Base-by-base conservation (phyloP, 345 rosid genomes). In the Populus euphratica region DNA sequence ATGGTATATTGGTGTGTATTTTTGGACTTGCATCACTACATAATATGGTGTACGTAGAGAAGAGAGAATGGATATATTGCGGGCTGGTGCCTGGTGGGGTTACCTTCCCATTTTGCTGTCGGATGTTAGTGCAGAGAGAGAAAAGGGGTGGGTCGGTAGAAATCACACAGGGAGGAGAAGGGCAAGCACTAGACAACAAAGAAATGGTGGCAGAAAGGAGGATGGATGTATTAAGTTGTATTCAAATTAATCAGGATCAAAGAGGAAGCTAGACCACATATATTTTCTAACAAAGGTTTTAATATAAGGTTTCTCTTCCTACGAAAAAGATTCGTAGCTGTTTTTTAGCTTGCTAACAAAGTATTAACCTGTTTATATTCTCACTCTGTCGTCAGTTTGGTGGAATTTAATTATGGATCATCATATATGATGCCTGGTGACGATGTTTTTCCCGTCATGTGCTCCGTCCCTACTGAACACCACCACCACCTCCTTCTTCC, bases 221-320 rank as follows among this genome's bases (percentile, higher is more conserved):
- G 36, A 35, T 65, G 69, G 11, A 31, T 65, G 36, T 16, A 27
- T 18, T 25, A 35, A 16, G 50, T 35, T 10, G 21, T 14, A 27
- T 68, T 0, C 21, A 68, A 59, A 69, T 43, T 33, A 33, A 33
- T 33, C 56, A 6, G 76, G 68, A 21, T 16, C 56, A 54, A 44
- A 61, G 10, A n/a, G 36, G n/a, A 62, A 49, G 23, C 33, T 8
- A 38, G 6, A 1, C 20, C 10, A 49, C n/a, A 18, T 11, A 75
- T 21, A 64, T 65, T 82, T 84, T 76, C 83, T 25, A 62, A 38
- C 78, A 84, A 77, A 41, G 82, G 88, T 68, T 77, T 79, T 36
- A 75, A 86, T 82, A 82, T 80, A 78, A 85, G 86, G 89, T 80
- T 83, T 88, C 87, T 75, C 89, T 80, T 82, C 85, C 73, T 89